Conservation (phyloP, 2,329 filamentous ascomycete genomes). For the Arthroderma uncinatum region DNA sequence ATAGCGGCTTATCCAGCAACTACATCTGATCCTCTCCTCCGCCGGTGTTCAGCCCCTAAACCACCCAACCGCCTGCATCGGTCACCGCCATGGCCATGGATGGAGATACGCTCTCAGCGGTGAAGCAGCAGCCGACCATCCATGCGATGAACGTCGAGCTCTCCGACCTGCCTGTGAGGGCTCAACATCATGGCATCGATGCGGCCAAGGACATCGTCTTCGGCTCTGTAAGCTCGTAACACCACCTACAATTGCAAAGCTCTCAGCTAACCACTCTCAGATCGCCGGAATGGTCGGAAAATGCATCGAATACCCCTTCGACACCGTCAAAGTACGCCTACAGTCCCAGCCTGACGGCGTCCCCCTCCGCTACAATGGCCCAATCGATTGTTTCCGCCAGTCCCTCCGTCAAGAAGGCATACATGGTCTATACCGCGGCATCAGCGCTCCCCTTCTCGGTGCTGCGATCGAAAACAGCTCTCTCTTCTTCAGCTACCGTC, state of each 20-base stretch:
- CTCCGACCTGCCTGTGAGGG: constrained; percentile 24
- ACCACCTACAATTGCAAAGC: constrained; percentile 1
- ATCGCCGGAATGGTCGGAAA: constrained; percentile 80
- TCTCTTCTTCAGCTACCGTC: constrained; percentile 80
- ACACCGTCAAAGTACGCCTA: constrained; percentile 93
- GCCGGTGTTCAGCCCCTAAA: not conserved
- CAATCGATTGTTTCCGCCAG: constrained; percentile 86
- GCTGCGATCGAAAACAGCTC: constrained; percentile 87
- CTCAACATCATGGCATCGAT: constrained; percentile 45
- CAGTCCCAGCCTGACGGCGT: constrained; percentile 86
- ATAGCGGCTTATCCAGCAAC: constrained; percentile 15
- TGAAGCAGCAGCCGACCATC: constrained; percentile 15
- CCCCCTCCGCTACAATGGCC: constrained; percentile 71
- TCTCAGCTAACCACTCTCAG: constrained; percentile 33
- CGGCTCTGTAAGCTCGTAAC: constrained; percentile 56
- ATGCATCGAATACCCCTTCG: constrained; percentile 96
- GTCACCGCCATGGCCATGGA: constrained; percentile 6
- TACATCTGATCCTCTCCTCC: not conserved
- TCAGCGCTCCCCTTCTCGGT: constrained; percentile 79
- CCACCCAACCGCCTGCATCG: not conserved
- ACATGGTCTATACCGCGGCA: constrained; percentile 74
- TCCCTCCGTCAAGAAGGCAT: constrained; percentile 71
- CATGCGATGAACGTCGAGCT: constrained; percentile 34
- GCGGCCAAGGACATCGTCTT: constrained; percentile 78
- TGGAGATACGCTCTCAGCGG: constrained; percentile 23